Percentiles rank a stretch among this genome's conserved stretches.
phyloP scores from a whole-genome alignment of 495 filamentous ascomycete species.

The Podospora conica region DNA sequence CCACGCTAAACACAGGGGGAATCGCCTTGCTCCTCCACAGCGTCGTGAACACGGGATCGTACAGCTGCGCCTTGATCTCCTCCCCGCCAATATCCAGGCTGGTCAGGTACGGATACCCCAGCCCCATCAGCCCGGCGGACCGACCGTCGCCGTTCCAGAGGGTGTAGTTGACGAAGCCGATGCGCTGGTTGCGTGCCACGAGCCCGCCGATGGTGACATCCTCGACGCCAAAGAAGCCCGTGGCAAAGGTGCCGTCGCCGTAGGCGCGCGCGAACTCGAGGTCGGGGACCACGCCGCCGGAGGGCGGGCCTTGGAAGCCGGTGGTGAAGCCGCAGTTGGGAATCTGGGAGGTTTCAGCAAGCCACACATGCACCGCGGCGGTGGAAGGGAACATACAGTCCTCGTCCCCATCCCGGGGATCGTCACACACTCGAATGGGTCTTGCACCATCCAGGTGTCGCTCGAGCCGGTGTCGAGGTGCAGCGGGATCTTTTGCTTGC shows the following conservation, averaged over 20 bases:
- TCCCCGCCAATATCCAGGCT: slow-evolving; percentile 17
- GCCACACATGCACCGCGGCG: neutral
- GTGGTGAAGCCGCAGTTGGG: slow-evolving; percentile 44
- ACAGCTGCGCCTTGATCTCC: slow-evolving; percentile 26
- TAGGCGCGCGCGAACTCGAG: slow-evolving; percentile 52
- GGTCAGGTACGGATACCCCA: slow-evolving; percentile 51
- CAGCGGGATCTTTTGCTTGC: slow-evolving; percentile 39
- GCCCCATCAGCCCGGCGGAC: slow-evolving; percentile 50
- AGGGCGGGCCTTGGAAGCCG: slow-evolving; percentile 37
- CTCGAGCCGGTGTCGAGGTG: slow-evolving; percentile 58
- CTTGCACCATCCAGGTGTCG: slow-evolving; percentile 53
- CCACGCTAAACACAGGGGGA: slow-evolving; percentile 49
- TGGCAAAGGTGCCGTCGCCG: slow-evolving; percentile 48
- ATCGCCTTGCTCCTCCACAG: slow-evolving; percentile 48
- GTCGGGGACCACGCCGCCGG: slow-evolving; percentile 36
- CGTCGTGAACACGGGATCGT: slow-evolving; percentile 51
- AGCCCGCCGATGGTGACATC: slow-evolving; percentile 45
- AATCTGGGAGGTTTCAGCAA: too few relatives aligned
- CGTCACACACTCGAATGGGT: slow-evolving; percentile 44
- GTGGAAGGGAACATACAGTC: slow-evolving; percentile 4
- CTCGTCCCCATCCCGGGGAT: slow-evolving; percentile 12
- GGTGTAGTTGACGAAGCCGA: slow-evolving; percentile 46
- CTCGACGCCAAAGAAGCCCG: slow-evolving; percentile 50
- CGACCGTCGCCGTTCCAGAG: slow-evolving; percentile 43
- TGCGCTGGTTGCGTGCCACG: slow-evolving; percentile 43